Conservation (phyloP, 106 monocot species). For the Posidonia australis region DNA sequence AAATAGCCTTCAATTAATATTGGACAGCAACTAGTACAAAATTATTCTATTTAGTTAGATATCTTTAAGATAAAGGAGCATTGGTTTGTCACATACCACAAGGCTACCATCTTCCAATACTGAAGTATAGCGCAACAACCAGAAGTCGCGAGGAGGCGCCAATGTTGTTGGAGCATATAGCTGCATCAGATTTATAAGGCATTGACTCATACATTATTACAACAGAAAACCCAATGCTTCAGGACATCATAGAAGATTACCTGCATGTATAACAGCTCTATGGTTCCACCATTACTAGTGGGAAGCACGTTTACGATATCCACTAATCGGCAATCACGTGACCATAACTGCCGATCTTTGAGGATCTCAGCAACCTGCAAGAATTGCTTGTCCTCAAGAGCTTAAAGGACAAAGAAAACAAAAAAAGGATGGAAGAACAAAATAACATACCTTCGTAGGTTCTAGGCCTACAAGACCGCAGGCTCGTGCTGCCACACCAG, state of each 20-base stretch:
- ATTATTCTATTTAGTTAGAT: neutral
- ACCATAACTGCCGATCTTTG: constrained; percentile 53
- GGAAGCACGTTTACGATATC: constrained; percentile 50
- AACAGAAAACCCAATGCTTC: neutral
- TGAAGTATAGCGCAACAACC: constrained; percentile 62
- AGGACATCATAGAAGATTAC: constrained; percentile 6
- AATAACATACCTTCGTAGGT: constrained; percentile 36
- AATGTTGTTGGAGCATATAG: constrained; percentile 63
- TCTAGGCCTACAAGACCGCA: constrained; percentile 56
- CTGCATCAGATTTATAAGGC: constrained; percentile 14
- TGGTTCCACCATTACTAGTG: constrained; percentile 45
- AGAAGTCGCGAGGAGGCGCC: constrained; percentile 70
- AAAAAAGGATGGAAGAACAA: neutral
- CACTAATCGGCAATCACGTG: constrained; percentile 49
- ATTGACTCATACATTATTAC: neutral
- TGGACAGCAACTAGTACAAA: neutral
- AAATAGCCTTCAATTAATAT: too few relatives aligned
- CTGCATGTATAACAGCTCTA: constrained; percentile 79
- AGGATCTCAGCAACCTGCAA: constrained; percentile 60
- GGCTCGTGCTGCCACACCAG: constrained; percentile 82
- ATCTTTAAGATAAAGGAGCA: neutral
- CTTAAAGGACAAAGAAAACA: too few relatives aligned
- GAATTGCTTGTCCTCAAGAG: neutral
- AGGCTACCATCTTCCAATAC: constrained; percentile 64
- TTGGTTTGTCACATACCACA: constrained; percentile 29